Base-by-base conservation (phyloP, 768 basidiomycete species). In the Butyriboletus loyo region DNA sequence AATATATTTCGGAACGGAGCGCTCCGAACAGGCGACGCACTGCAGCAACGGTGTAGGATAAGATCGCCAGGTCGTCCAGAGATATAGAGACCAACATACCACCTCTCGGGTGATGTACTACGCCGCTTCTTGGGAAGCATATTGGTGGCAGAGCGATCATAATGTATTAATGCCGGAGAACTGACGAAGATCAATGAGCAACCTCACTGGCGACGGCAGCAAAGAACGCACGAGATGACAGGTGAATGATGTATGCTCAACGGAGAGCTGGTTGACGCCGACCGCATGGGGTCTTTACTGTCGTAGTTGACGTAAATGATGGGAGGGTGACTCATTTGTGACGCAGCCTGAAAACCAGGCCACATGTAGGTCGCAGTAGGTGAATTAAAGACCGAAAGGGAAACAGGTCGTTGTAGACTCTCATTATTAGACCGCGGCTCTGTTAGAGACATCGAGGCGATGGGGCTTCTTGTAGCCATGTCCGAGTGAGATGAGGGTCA, bases 331-430 rank as follows among this genome's bases (percentile, higher is more conserved):
- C 58, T 62, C 72, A 75, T 76, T 61, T 74, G 68, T 32, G 75
- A 79, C 24, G 75, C 73, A 55, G 75, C 67, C 57, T 71, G 67
- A 54, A 79, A 71, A 51, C 62, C 68, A n/a, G 76, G 75, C 78
- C 77, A 80, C 61, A 71, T 68, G 63, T 72, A 80, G 41, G 75
- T 73, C 54, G 77, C 73, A 49, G 72, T 75, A 42, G 74, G 69
- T 41, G 73, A 70, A 60, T 73, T 71, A 64, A 75, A 75, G 46
- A 75, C 69, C 22, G 73, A 73, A 48, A 77, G 65, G 43, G 70
- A 68, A 44, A 72, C 64, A 34, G 68, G 70, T 62, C 62, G 70
- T 53, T 67, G 69, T 24, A 49, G 55, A 56, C 52, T 54, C 36
- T 68, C 66, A 40, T 62, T 55, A 56, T 59, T 50, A 49, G 50